Evolutionary conservation across 257 asterid genomes (phyloP).

Genomic region (Thymus mandschuricus): DNA sequence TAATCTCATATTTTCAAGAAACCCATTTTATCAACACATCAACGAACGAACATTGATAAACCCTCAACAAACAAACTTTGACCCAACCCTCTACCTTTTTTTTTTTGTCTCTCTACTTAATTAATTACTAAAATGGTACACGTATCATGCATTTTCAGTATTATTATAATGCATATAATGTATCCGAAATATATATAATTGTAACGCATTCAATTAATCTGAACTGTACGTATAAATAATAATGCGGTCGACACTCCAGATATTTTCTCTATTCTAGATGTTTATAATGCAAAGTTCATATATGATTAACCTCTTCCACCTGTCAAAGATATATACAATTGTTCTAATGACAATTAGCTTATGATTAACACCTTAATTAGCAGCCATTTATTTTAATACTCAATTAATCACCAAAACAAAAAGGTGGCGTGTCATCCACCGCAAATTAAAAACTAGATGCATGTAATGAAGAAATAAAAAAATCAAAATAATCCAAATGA

Average conservation of each 20-base stretch:
- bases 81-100: constrained; percentile 53
- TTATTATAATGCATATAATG: no score
- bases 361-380: constrained; percentile 27
- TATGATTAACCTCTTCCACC: constrained; percentile 2
- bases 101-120: not conserved
- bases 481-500: constrained; percentile 37
- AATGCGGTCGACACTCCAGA: no score
- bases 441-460: constrained; percentile 23
- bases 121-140: no score
- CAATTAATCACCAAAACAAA: constrained; percentile 22
- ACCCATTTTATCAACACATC: constrained; percentile 56
- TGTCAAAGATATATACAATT: constrained; percentile 13
- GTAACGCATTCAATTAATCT: not conserved
- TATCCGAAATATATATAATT: no score
- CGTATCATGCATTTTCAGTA: no score
- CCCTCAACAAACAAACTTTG: constrained; percentile 65
- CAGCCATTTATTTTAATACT: constrained; percentile 23
- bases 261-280: no score
- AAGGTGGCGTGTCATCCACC: constrained; percentile 48
- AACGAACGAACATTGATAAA: constrained; percentile 68
- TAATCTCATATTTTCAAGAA: constrained; percentile 54
- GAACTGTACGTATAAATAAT: not conserved
- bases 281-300: not conserved
- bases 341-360: constrained; percentile 11
- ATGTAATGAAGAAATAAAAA: not conserved